phyloP scores from a whole-genome alignment of 306 rosid genomes.

The Abrus pulchellus region DNA sequence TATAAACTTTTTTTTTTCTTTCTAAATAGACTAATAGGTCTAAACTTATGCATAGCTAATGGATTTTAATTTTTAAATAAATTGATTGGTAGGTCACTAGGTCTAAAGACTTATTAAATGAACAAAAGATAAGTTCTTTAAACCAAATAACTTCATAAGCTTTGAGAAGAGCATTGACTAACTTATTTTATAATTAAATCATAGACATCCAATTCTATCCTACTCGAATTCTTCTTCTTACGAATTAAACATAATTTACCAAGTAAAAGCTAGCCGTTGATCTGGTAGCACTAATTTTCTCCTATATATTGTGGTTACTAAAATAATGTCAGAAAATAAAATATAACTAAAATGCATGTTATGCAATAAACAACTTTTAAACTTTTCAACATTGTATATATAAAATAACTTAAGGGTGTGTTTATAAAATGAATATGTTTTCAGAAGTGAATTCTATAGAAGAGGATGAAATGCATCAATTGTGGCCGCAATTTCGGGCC shows the following conservation, averaged over 20 bases:
- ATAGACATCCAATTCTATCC: not conserved
- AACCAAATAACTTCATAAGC: no score
- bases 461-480: conserved; percentile 28
- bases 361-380: not conserved
- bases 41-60: no score
- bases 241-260: no score
- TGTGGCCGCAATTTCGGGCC: conserved; percentile 46
- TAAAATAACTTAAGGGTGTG: not conserved
- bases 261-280: not conserved
- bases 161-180: no score
- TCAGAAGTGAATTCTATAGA: not conserved
- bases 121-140: no score
- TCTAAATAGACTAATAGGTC: no score
- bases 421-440: not conserved
- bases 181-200: no score
- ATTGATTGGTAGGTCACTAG: no score
- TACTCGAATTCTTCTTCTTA: not conserved
- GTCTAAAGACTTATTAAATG: no score
- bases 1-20: no score
- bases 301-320: not conserved
- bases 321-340: not conserved
- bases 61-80: no score
- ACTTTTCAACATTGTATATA: not conserved
- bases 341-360: not conserved
- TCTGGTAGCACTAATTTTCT: not conserved